phyloP scores from a whole-genome alignment of 306 rosid genomes.

The Betula pendula region DNA sequence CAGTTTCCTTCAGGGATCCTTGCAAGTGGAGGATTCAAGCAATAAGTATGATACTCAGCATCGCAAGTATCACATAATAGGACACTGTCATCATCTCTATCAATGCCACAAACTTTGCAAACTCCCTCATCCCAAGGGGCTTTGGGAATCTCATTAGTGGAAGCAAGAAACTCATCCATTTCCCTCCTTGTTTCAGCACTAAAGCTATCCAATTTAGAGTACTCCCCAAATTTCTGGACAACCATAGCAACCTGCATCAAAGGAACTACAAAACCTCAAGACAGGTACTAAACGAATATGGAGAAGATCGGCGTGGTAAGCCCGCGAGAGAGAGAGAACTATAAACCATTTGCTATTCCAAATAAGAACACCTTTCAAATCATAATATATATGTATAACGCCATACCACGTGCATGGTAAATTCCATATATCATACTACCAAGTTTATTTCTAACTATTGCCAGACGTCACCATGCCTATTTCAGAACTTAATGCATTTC shows the following conservation, averaged over 20 bases:
- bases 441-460: not conserved
- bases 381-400: too few species aligned
- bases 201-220: slow-evolving; percentile 59
- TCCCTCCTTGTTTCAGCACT: slow-evolving; percentile 66
- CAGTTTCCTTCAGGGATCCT: slow-evolving; percentile 99
- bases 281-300: not conserved
- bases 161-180: slow-evolving; percentile 56
- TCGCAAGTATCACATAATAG: slow-evolving; percentile 95
- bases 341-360: too few species aligned
- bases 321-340: not conserved
- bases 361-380: too few species aligned
- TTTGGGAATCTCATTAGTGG: slow-evolving; percentile 73
- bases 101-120: slow-evolving; percentile 98
- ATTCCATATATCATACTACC: not conserved
- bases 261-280: slow-evolving; percentile 9
- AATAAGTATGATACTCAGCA: slow-evolving; percentile 98
- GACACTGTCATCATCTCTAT: slow-evolving; percentile 98
- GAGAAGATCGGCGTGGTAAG: not conserved
- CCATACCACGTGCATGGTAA: too few species aligned
- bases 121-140: slow-evolving; percentile 99
- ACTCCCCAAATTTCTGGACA: slow-evolving; percentile 56
- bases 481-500: not conserved
- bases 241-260: slow-evolving; percentile 66
- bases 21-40: slow-evolving; percentile 97
- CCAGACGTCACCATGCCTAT: not conserved